Evolutionary conservation across 352 stramenopile species (phyloP).

Genomic region (Pythium oligandrum): DNA sequence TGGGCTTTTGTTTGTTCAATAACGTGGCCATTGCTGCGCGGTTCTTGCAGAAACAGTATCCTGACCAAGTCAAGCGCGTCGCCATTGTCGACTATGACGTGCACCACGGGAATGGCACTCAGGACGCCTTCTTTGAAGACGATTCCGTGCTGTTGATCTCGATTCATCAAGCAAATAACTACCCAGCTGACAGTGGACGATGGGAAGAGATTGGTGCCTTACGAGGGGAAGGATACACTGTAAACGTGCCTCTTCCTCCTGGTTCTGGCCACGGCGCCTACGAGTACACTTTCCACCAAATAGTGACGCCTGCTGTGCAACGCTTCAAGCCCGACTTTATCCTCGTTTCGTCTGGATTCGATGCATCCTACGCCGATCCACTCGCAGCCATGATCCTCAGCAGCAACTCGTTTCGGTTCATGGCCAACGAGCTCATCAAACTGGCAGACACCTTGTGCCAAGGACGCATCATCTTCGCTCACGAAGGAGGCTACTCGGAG

Average conservation of each 20-base stretch:
- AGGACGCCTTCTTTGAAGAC: conserved; percentile 88
- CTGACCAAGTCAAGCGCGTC: conserved; percentile 71
- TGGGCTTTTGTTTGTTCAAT: conserved; percentile 76
- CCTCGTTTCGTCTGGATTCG: conserved; percentile 69
- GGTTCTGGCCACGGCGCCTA: conserved; percentile 75
- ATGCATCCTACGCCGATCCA: conserved; percentile 78
- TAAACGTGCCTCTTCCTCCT: conserved; percentile 87
- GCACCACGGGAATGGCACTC: conserved; percentile 96
- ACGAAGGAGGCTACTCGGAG: conserved; percentile 85
- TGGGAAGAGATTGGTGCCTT: conserved; percentile 34
- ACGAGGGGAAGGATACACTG: conserved; percentile 42
- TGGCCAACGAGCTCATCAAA: conserved; percentile 51
- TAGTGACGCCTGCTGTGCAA: conserved; percentile 65
- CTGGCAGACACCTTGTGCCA: conserved; percentile 35
- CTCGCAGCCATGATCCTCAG: conserved; percentile 83
- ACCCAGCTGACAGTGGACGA: conserved; percentile 50
- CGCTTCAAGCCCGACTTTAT: conserved; percentile 80
- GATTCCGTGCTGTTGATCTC: conserved; percentile 71
- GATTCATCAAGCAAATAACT: conserved; percentile 81
- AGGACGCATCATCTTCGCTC: conserved; percentile 63
- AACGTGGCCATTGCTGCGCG: conserved; percentile 60
- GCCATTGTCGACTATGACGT: conserved; percentile 96
- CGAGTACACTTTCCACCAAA: conserved; percentile 46
- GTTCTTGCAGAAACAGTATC: conserved; percentile 50
- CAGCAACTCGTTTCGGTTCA: conserved; percentile 59